Base-by-base conservation (phyloP, 768 basidiomycete genomes). In the Rhizopogon vesiculosus region DNA sequence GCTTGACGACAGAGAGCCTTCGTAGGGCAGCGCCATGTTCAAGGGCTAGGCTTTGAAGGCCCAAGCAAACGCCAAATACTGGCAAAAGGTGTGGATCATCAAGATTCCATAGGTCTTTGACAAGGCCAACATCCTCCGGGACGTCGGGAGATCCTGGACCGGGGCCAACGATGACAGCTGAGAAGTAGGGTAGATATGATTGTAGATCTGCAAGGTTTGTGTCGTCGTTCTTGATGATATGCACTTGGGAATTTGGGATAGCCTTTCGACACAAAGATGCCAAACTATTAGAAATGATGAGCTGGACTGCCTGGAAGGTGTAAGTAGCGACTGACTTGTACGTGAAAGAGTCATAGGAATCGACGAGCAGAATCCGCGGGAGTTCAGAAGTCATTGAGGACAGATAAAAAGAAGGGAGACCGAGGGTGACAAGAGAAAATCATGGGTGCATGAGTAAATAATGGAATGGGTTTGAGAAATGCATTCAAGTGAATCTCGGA, bases 321-420 rank as follows among this genome's bases (percentile, higher is more conserved):
- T 35, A 43, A 7, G 31, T 38, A 42, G 2, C 5, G n/a, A 76
- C 86, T 56, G 54, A 91, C 90, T 92, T 93, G 81, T 82, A 81
- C n/a, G 91, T 89, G 69, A 92, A 93, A 2, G 90, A 91, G 68
- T 92, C 91, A 61, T 92, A 91, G 0, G 90, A 92, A 66, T 91
- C 91, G 31, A 92, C 76, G 45, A 93, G 75, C 31, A 92, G 76
- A 45, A 93, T 74, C 51, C 80, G 76, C 44, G 83, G 82, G 16
- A 60, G 54, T 16, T 51, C 63, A 40, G 57, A 42, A 41, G 62
- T 57, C 70, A 75, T 71, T 53, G 57, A 46, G 29, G 56, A 45
- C 57, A 54, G 56, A 15, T 3, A 18, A 12, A 22, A 22, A 22
- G 22, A 2, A 2, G 1, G 2, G 22, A 22, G 22, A 22, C 22